Evolutionary conservation across 2,329 filamentous ascomycete species (phyloP).

Genomic region (Lojkania enalia): DNA sequence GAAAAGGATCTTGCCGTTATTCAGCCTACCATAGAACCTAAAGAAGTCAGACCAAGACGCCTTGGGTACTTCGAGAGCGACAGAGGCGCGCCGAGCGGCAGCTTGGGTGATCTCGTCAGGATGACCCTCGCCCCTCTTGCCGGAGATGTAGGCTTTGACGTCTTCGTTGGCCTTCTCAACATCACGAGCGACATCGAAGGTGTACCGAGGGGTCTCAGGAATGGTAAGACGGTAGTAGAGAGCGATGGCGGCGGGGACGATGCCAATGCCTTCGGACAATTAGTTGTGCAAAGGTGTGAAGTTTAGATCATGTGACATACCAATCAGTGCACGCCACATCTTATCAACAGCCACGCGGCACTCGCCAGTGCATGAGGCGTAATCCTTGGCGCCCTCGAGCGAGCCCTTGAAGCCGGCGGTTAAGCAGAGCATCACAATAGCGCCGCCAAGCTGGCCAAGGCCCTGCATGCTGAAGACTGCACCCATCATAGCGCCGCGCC

Average conservation of each 20-base stretch:
- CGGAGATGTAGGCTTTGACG: conserved; percentile 72
- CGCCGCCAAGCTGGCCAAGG: conserved; percentile 46
- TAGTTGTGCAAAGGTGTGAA: conserved; percentile 65
- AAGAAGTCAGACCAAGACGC: conserved; percentile 73
- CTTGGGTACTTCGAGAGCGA: conserved; percentile 66
- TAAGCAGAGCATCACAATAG: conserved; percentile 40
- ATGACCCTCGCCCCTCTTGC: conserved; percentile 62
- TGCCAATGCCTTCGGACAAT: conserved; percentile 64
- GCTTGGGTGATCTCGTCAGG: conserved; percentile 70
- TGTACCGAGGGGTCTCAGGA: conserved; percentile 48
- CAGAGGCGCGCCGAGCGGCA: conserved; percentile 58
- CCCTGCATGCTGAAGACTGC: conserved; percentile 51
- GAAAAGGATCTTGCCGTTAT: conserved; percentile 72
- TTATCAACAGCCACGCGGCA: conserved; percentile 44
- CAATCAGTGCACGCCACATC: conserved; percentile 48
- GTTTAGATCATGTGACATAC: conserved; percentile 56
- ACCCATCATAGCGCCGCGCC: conserved; percentile 48
- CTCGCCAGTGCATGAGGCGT: conserved; percentile 32
- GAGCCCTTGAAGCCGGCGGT: conserved; percentile 36
- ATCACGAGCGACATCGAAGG: conserved; percentile 47
- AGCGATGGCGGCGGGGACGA: conserved; percentile 47
- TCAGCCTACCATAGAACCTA: conserved; percentile 70
- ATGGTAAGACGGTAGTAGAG: conserved; percentile 49
- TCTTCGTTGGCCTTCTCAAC: conserved; percentile 64
- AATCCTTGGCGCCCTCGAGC: conserved; percentile 21